Conservation (phyloP, 768 basidiomycete genomes). For the Termitomyces sp. region DNA sequence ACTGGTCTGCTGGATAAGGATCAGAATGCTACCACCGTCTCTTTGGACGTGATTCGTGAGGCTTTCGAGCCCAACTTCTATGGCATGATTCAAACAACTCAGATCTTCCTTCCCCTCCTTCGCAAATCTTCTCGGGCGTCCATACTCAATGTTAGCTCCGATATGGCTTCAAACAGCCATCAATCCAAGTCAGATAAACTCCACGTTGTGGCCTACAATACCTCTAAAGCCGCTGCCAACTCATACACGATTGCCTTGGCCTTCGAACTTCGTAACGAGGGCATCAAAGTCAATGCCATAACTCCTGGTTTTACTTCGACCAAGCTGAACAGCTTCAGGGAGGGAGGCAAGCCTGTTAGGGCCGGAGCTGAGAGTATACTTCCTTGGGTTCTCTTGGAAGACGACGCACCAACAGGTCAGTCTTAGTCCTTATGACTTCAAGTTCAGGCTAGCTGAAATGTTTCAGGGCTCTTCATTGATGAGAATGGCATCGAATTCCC, state of each 20-base stretch:
- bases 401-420: constrained; percentile 33
- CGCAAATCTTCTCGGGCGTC: constrained; percentile 26
- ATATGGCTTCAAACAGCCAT: constrained; percentile 38
- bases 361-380: constrained; percentile 29
- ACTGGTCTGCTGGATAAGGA: constrained; percentile 20
- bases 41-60: constrained; percentile 25
- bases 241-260: constrained; percentile 58
- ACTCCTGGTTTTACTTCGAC: constrained; percentile 54
- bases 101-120: constrained; percentile 35
- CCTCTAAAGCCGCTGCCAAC: constrained; percentile 66
- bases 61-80: constrained; percentile 38
- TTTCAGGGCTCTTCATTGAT: constrained; percentile 26
- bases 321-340: constrained; percentile 31
- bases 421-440: neutral
- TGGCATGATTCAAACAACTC: constrained; percentile 36
- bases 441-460: neutral
- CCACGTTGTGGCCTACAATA: constrained; percentile 50
- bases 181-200: constrained; percentile 25
- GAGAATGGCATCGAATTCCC: constrained; percentile 23
- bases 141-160: constrained; percentile 35
- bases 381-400: constrained; percentile 33
- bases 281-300: constrained; percentile 55
- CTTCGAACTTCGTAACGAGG: constrained; percentile 46
- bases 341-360: constrained; percentile 30
- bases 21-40: constrained; percentile 29